Percentiles rank a stretch among this genome's conserved stretches.
phyloP scores from a whole-genome alignment of 352 stramenopile species.

The Phytophthora macrochlamydospora region DNA sequence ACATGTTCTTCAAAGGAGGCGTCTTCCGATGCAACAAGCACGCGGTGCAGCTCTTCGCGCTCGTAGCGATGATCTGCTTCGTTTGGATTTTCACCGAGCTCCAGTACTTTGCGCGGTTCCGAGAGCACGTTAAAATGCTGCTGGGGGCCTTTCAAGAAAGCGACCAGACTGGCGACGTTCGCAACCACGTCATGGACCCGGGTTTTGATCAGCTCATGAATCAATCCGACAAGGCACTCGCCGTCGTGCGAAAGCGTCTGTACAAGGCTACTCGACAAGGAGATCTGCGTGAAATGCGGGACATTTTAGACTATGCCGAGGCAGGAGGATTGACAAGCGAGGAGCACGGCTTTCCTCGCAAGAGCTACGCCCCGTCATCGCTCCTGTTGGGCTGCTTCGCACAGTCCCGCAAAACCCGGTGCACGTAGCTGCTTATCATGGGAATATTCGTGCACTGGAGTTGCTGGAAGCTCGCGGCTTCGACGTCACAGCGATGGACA shows the following conservation, averaged over 20 bases:
- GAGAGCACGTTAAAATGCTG: slow-evolving; percentile 87
- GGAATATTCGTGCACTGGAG: slow-evolving; percentile 56
- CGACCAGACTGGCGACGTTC: slow-evolving; percentile 76
- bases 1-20: slow-evolving; percentile 85
- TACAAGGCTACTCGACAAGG: slow-evolving; percentile 76
- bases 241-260: slow-evolving; percentile 64
- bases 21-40: slow-evolving; percentile 59
- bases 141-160: slow-evolving; percentile 82
- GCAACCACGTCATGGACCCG: slow-evolving; percentile 63
- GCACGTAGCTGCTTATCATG: slow-evolving; percentile 57
- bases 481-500: slow-evolving; percentile 53
- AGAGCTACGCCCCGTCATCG: slow-evolving; percentile 50
- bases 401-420: slow-evolving; percentile 69
- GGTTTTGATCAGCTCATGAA: slow-evolving; percentile 63
- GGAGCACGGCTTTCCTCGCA: slow-evolving; percentile 58
- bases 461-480: slow-evolving; percentile 49
- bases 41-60: slow-evolving; percentile 60
- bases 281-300: slow-evolving; percentile 66
- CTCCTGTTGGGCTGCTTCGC: slow-evolving; percentile 69
- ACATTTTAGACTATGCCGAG: slow-evolving; percentile 60
- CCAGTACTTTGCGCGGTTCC: slow-evolving; percentile 75
- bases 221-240: slow-evolving; percentile 56
- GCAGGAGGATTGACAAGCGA: slow-evolving; percentile 39
- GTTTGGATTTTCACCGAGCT: slow-evolving; percentile 66
- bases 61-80: slow-evolving; percentile 62